Percentiles rank a stretch among this genome's conserved stretches.
Evolutionary conservation across 2,329 filamentous ascomycete species (phyloP).

Genomic region (Colletotrichum orbiculare): DNA sequence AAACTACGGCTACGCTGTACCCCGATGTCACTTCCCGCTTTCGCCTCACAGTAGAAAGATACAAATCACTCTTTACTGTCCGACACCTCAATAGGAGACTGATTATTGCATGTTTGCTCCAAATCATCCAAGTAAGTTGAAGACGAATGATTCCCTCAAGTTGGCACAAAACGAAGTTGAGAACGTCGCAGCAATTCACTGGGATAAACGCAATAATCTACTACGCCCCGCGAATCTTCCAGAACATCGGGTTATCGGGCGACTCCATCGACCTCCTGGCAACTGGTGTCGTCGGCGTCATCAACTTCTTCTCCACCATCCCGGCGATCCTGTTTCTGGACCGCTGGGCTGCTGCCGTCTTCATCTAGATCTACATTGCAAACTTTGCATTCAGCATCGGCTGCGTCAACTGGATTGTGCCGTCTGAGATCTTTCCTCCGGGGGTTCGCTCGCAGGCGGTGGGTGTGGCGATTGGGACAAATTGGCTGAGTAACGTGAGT

Average conservation of each 20-base stretch:
- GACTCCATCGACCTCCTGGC: constrained; percentile 61
- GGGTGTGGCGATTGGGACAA: constrained; percentile 20
- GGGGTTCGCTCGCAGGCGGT: constrained; percentile 21
- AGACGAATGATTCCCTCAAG: too few species aligned
- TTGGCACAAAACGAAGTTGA: too few species aligned
- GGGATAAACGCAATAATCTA: constrained; percentile 52
- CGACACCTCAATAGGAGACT: constrained; percentile 54
- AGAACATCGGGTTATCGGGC: constrained; percentile 52
- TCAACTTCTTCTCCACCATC: constrained; percentile 59
- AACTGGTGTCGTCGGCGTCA: constrained; percentile 68
- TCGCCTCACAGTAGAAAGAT: constrained; percentile 37
- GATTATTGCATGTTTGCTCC: constrained; percentile 49
- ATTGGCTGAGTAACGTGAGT: constrained; percentile 40
- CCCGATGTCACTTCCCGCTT: constrained; percentile 38
- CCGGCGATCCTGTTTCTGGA: constrained; percentile 56
- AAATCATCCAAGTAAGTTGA: constrained; percentile 56
- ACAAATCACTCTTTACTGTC: constrained; percentile 44
- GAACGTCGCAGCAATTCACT: constrained; percentile 58
- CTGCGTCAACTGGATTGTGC: constrained; percentile 66
- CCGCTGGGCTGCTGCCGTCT: constrained; percentile 64
- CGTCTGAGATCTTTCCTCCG: constrained; percentile 64
- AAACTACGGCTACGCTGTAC: constrained; percentile 42
- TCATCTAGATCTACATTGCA: constrained; percentile 66
- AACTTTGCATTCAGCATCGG: constrained; percentile 50
- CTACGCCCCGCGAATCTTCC: constrained; percentile 59